phyloP scores from a whole-genome alignment of 345 rosid species.

The Brassica incana region DNA sequence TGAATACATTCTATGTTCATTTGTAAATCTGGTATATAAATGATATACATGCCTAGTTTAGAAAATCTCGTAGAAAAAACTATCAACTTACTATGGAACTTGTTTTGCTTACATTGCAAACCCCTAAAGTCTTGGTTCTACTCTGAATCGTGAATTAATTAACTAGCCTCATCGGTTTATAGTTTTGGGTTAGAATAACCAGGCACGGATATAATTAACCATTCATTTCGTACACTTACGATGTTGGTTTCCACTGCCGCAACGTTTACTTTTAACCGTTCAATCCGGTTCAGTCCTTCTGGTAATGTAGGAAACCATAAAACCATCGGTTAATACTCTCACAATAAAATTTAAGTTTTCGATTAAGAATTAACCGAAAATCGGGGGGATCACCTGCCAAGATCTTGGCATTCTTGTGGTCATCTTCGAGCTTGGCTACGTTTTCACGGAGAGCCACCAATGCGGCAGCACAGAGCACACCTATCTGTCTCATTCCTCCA shows the following conservation, averaged over 20 bases:
- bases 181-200: not conserved
- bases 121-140: not conserved
- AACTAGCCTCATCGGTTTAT: not conserved
- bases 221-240: constrained; percentile 48
- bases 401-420: constrained; percentile 77
- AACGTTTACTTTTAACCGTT: constrained; percentile 63
- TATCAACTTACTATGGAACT: not conserved
- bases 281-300: constrained; percentile 76
- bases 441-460: constrained; percentile 72
- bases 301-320: constrained; percentile 9
- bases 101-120: not conserved
- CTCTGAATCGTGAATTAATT: not conserved
- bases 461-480: constrained; percentile 84
- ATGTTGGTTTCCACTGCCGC: constrained; percentile 85
- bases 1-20: not conserved
- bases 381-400: constrained; percentile 63
- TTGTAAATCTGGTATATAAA: not conserved
- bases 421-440: constrained; percentile 61
- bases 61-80: not conserved
- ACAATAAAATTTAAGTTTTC: not conserved
- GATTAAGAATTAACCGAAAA: not conserved
- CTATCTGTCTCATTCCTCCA: constrained; percentile 95
- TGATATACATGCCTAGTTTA: not conserved
- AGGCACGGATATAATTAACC: not conserved
- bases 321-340: constrained; percentile 1